Evolutionary conservation across 768 basidiomycete genomes (phyloP).

Genomic region (Suillus occidentalis): DNA sequence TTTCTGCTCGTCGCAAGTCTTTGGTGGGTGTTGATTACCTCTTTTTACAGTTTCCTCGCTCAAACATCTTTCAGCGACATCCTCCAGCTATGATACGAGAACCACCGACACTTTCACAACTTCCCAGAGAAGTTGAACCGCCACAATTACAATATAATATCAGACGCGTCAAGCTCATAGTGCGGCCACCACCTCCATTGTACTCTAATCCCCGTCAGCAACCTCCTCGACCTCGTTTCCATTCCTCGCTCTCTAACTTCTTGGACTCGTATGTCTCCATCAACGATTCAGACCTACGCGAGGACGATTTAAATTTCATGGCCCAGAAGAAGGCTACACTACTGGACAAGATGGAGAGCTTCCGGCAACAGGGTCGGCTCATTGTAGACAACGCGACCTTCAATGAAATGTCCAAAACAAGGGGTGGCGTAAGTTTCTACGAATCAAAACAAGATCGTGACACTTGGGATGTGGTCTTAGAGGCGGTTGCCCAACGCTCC

Average conservation of each 20-base stretch:
- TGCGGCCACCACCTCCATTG: conserved; percentile 59
- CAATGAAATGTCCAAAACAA: conserved; percentile 3
- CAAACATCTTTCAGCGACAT: neutral
- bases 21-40: neutral
- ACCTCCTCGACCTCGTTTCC: conserved; percentile 52
- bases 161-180: conserved; percentile 64
- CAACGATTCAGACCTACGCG: conserved; percentile 48
- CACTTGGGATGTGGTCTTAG: conserved; percentile 60
- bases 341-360: conserved; percentile 41
- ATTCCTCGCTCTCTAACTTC: conserved; percentile 53
- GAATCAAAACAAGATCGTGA: conserved; percentile 38
- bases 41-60: neutral
- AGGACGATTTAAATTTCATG: conserved; percentile 35
- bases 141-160: conserved; percentile 29
- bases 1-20: neutral
- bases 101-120: neutral
- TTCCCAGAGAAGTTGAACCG: neutral
- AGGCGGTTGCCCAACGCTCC: conserved; percentile 38
- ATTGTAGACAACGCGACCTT: conserved; percentile 35
- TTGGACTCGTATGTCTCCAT: conserved; percentile 63
- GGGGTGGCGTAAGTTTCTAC: conserved; percentile 5
- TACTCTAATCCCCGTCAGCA: conserved; percentile 69
- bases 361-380: conserved; percentile 51
- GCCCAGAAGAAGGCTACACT: conserved; percentile 46
- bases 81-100: neutral